These are phyloP conservation scores for Tausonia pullulans DNA, from an alignment of 1,284 basidiomycete genomes.

Conservation along the genomic window DNA sequence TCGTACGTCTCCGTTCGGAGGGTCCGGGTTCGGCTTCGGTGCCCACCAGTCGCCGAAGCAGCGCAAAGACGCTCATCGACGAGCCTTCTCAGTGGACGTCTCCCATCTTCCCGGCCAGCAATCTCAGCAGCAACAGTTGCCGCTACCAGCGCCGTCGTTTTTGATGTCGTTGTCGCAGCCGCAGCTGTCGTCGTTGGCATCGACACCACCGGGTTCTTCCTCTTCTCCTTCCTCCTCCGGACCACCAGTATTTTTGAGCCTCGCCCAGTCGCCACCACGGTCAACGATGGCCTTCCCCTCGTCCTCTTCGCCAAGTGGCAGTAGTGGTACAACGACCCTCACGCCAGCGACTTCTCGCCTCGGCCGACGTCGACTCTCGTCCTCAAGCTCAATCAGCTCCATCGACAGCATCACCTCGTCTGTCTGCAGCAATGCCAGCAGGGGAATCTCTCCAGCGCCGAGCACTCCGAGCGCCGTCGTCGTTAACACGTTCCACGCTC, in stretches of 20 bases:
- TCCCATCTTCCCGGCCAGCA: background rate
- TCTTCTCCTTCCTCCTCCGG: background rate
- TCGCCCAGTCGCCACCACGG: no score
- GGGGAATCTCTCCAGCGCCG: no score
- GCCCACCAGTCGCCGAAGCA: background rate
- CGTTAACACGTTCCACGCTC: no score
- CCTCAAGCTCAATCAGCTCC: no score
- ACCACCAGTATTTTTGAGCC: background rate
- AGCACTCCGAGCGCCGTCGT: no score
- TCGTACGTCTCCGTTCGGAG: background rate
- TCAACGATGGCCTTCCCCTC: no score
- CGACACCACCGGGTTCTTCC: background rate
- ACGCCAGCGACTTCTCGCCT: no score
- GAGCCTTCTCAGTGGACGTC: constrained; percentile 6
- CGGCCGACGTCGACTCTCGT: no score
- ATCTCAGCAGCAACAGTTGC: background rate
- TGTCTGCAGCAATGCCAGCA: no score
- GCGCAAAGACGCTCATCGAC: constrained; percentile 1
- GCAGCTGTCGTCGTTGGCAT: background rate
- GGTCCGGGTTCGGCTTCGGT: background rate
- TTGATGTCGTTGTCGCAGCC: background rate
- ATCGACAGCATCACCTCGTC: no score
- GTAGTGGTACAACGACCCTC: no score
- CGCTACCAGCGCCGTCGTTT: background rate
- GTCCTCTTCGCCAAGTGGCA: no score